These are phyloP conservation scores for Xenosphaeropsis pyriputrescens DNA, from an alignment of 2,329 filamentous ascomycete genomes.

Conservation along the genomic window DNA sequence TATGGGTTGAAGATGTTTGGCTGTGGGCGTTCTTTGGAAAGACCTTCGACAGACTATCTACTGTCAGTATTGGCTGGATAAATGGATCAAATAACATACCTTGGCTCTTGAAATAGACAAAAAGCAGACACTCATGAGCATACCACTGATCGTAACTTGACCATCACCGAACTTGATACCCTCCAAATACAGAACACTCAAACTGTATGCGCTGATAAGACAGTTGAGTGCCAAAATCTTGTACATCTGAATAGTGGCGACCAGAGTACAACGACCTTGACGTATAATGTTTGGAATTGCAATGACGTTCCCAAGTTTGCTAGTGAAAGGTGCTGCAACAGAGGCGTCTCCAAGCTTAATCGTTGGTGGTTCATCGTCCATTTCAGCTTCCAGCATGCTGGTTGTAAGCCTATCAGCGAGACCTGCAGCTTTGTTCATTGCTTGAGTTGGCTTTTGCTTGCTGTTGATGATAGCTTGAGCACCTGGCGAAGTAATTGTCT, in stretches of 20 bases:
- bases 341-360: constrained; percentile 97
- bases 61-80: constrained; percentile 13
- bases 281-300: constrained; percentile 97
- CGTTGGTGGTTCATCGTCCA: constrained; percentile 80
- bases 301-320: constrained; percentile 91
- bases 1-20: constrained; percentile 99
- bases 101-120: constrained; percentile 95
- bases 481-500: constrained; percentile 52
- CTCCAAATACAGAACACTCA: constrained; percentile 91
- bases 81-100: constrained; percentile 24
- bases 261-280: constrained; percentile 91
- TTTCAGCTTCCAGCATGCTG: constrained; percentile 78
- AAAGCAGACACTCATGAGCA: constrained; percentile 99
- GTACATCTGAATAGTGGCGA: constrained; percentile 99
- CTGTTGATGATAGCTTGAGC: constrained; percentile 44
- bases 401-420: constrained; percentile 78
- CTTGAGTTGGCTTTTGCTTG: constrained; percentile 43
- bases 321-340: constrained; percentile 92
- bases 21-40: constrained; percentile 94
- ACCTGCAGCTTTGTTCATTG: constrained; percentile 56
- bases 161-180: constrained; percentile 99
- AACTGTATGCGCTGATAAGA: constrained; percentile 90
- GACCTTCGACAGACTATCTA: constrained; percentile 64
- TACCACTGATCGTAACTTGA: constrained; percentile 95
- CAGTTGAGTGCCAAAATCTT: constrained; percentile 98